Conservation (phyloP, 768 basidiomycete genomes). For the Candolleomyces aberdarensis region DNA sequence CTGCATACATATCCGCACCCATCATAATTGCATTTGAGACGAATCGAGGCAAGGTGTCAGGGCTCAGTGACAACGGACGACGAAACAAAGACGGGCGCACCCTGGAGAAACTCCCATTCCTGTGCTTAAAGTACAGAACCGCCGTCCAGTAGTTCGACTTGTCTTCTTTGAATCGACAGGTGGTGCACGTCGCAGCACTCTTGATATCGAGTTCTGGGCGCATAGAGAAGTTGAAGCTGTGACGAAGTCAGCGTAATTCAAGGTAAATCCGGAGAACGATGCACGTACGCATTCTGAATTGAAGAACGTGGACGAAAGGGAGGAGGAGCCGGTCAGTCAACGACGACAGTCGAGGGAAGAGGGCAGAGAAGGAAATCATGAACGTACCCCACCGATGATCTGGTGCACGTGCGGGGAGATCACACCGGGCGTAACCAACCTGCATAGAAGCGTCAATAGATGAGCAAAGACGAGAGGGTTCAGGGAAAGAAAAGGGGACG, state of each 20-base stretch:
- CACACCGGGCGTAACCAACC: conserved; percentile 6
- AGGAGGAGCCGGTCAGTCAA: no score
- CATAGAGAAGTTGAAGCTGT: conserved; percentile 4
- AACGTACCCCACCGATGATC: conserved; percentile 10
- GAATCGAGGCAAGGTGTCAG: neutral
- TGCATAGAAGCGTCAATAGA: neutral
- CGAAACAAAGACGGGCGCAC: neutral
- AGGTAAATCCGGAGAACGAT: neutral
- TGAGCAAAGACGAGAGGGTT: neutral
- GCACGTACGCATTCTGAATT: conserved; percentile 7
- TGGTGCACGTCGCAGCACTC: conserved; percentile 1
- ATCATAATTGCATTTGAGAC: no score
- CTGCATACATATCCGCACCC: neutral
- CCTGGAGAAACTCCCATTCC: conserved; percentile 5
- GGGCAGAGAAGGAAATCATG: neutral
- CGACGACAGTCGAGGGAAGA: no score
- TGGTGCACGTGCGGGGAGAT: conserved; percentile 10
- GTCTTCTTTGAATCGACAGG: conserved; percentile 6
- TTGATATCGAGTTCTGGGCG: conserved; percentile 1
- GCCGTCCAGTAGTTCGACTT: conserved; percentile 10
- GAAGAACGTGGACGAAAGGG: neutral
- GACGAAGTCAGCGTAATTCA: neutral
- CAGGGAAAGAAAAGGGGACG: neutral
- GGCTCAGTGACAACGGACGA: neutral
- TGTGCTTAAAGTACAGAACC: conserved; percentile 6